phyloP scores from a whole-genome alignment of 2,329 filamentous ascomycete genomes.

The Colletotrichum tabaci region DNA sequence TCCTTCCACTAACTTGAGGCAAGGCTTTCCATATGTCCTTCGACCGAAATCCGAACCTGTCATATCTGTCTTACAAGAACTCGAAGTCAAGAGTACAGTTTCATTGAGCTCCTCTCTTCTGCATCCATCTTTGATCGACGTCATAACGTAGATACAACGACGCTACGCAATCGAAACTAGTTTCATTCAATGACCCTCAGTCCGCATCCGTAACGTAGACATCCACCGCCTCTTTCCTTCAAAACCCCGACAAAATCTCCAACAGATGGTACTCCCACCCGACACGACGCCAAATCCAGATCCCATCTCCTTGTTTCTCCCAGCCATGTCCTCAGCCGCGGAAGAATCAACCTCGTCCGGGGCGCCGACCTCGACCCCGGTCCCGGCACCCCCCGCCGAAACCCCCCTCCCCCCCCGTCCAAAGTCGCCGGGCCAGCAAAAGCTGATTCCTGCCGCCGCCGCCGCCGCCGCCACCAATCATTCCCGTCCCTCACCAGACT shows the following conservation, averaged over 20 bases:
- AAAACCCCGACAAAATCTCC: neutral
- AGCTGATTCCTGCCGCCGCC: constrained; percentile 7
- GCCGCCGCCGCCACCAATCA: constrained; percentile 19
- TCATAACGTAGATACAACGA: neutral
- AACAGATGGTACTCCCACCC: constrained; percentile 39
- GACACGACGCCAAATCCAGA: constrained; percentile 33
- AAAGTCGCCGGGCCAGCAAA: constrained; percentile 21
- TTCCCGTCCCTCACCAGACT: constrained; percentile 21
- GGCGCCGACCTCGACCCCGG: constrained; percentile 12
- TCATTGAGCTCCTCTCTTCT: neutral
- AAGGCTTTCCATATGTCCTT: neutral
- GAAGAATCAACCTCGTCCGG: constrained; percentile 20
- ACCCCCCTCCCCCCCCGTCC: constrained; percentile 35
- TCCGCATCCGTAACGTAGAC: constrained; percentile 14
- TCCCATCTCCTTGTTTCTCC: constrained; percentile 38
- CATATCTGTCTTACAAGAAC: neutral
- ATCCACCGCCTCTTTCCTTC: neutral
- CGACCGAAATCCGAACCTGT: no score
- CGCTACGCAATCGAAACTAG: neutral
- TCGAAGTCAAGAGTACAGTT: neutral
- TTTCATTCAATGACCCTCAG: neutral
- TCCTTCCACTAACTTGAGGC: neutral
- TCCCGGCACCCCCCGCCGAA: constrained; percentile 27
- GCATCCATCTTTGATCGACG: constrained; percentile 1
- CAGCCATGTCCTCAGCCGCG: constrained; percentile 40